These are phyloP conservation scores for Fusarium falciforme DNA, from an alignment of 2,329 filamentous ascomycete genomes.

Conservation along the genomic window DNA sequence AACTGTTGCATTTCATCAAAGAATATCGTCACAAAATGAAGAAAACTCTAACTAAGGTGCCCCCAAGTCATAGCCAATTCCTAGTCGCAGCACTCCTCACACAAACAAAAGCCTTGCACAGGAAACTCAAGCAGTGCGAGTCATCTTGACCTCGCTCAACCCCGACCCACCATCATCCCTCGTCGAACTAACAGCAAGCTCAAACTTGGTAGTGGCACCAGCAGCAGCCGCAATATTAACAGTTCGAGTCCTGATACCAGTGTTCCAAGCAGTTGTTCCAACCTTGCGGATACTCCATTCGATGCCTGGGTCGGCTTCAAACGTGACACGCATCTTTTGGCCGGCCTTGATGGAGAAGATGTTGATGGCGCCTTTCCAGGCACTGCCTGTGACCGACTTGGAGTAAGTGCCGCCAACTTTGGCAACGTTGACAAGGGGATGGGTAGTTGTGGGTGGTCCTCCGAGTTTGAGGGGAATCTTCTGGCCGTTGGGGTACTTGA, in stretches of 20 bases:
- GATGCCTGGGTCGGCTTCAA: conserved; percentile 12
- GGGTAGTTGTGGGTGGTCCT: background rate
- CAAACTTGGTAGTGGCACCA: conserved; percentile 14
- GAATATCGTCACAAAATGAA: background rate
- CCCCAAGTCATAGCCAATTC: background rate
- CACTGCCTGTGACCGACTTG: conserved; percentile 4
- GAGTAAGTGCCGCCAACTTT: conserved; percentile 1
- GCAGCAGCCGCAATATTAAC: conserved; percentile 9
- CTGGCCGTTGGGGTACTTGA: conserved; percentile 23
- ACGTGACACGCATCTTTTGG: conserved; percentile 10
- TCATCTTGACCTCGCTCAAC: conserved; percentile 25
- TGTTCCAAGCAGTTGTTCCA: conserved; percentile 16
- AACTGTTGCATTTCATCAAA: background rate
- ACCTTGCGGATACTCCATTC: conserved; percentile 26
- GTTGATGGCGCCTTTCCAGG: conserved; percentile 13
- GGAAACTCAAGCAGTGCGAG: conserved; percentile 1
- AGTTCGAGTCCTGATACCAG: background rate
- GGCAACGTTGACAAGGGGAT: background rate
- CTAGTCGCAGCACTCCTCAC: background rate
- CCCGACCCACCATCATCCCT: conserved; percentile 17
- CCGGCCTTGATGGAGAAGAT: conserved; percentile 17
- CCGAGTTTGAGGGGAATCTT: conserved; percentile 8
- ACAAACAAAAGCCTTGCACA: background rate
- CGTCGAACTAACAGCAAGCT: conserved; percentile 18
- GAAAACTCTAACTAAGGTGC: background rate